Evolutionary conservation across 73 alveolate genomes (phyloP).

Genomic region (Chromera velia): DNA sequence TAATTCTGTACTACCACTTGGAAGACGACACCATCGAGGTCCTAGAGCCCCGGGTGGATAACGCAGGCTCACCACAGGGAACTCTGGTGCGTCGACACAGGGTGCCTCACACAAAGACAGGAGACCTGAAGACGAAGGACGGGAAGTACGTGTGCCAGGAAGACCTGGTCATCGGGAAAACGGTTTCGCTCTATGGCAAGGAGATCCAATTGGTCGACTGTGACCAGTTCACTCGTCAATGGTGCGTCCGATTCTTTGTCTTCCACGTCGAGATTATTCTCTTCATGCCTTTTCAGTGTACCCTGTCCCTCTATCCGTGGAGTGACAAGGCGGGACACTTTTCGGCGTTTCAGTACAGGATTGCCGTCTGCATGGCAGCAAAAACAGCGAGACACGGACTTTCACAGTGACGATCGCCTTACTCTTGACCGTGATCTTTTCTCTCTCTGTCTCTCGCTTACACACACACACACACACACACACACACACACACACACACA

Average conservation of each 20-base stretch:
- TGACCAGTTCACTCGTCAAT: slow-evolving; percentile 68
- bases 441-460: not conserved
- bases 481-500: not conserved
- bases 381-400: too few species aligned
- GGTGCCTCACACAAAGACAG: slow-evolving; percentile 57
- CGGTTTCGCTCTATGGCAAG: slow-evolving; percentile 48
- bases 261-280: too few species aligned
- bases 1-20: slow-evolving; percentile 39
- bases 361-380: too few species aligned
- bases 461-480: too few species aligned
- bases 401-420: too few species aligned
- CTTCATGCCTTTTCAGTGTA: too few species aligned
- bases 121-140: slow-evolving; percentile 23
- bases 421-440: too few species aligned
- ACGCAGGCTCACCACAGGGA: slow-evolving; percentile 76
- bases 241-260: too few species aligned
- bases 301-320: too few species aligned
- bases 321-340: too few species aligned
- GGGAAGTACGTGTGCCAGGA: slow-evolving; percentile 1
- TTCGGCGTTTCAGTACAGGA: too few species aligned
- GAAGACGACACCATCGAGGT: slow-evolving; percentile 68
- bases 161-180: not conserved
- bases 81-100: slow-evolving; percentile 59
- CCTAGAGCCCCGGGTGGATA: slow-evolving; percentile 63
- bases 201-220: slow-evolving; percentile 57